These are phyloP conservation scores for Mucor racemosus DNA, from an alignment of 371 early-diverging fungal species.

Conservation along the genomic window DNA sequence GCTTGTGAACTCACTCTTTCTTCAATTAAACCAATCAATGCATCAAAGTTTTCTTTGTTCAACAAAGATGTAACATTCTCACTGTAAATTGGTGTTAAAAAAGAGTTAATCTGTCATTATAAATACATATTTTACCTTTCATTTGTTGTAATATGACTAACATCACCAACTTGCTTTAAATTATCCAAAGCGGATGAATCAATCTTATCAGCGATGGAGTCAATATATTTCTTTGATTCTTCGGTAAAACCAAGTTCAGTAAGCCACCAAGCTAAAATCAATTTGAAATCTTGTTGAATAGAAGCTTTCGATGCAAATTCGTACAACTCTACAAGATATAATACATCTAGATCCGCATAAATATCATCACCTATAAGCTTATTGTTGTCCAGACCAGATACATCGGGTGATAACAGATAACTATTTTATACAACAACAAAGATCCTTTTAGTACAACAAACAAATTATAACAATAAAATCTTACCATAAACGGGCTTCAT, in stretches of 20 bases:
- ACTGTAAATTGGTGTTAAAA: not conserved
- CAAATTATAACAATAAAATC: slow-evolving; percentile 14
- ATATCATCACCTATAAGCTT: slow-evolving; percentile 61
- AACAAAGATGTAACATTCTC: slow-evolving; percentile 19
- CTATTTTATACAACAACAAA: slow-evolving; percentile 30
- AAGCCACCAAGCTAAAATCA: slow-evolving; percentile 82
- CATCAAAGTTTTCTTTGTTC: slow-evolving; percentile 22
- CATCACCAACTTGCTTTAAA: not conserved
- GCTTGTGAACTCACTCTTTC: not conserved
- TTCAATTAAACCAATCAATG: slow-evolving; percentile 18
- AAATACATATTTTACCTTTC: not conserved
- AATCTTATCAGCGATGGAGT: slow-evolving; percentile 70
- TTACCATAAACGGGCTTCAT: slow-evolving; percentile 81
- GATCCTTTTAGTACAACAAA: not conserved
- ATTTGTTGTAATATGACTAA: not conserved
- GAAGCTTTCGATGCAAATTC: slow-evolving; percentile 65
- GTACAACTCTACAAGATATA: slow-evolving; percentile 82
- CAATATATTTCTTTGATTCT: slow-evolving; percentile 76
- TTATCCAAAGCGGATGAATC: not conserved
- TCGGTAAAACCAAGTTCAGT: slow-evolving; percentile 75
- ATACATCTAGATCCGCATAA: slow-evolving; percentile 55
- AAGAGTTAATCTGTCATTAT: not conserved
- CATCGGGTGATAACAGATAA: slow-evolving; percentile 68
- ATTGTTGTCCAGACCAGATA: slow-evolving; percentile 61
- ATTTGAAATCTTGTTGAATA: slow-evolving; percentile 83